Conservation (phyloP, 257 asterid genomes). For the Solanum chiquidenum region DNA sequence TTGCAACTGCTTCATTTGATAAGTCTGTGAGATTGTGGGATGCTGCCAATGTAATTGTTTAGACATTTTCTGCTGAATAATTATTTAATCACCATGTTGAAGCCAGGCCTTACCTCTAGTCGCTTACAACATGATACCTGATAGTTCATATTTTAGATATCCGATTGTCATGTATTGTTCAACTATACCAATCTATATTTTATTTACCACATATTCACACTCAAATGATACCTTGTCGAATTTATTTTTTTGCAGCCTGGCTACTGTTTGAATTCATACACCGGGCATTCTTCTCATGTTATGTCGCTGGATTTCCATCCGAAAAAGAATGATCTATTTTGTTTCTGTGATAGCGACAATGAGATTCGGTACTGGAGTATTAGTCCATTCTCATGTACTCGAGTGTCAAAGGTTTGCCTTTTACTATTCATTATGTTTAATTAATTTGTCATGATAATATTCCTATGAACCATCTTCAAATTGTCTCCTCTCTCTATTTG, state of each 20-base stretch:
- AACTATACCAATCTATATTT: not conserved
- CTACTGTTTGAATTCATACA: slow-evolving; percentile 71
- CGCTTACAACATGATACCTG: not conserved
- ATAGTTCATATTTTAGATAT: not conserved
- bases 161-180: not conserved
- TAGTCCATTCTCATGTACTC: slow-evolving; percentile 55
- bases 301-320: slow-evolving; percentile 96
- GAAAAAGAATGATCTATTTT: slow-evolving; percentile 80
- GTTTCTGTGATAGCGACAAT: slow-evolving; percentile 73
- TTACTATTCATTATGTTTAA: not conserved
- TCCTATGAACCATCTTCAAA: not conserved
- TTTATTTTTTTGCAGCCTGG: slow-evolving; percentile 57
- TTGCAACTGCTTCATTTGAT: slow-evolving; percentile 84
- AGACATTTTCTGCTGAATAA: slow-evolving; percentile 7
- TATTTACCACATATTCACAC: not conserved
- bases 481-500: slow-evolving; percentile 3
- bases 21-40: slow-evolving; percentile 94
- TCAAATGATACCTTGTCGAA: not conserved
- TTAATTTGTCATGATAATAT: not conserved
- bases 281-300: slow-evolving; percentile 66
- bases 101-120: not conserved
- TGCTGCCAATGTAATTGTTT: slow-evolving; percentile 68
- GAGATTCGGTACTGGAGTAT: slow-evolving; percentile 77
- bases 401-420: slow-evolving; percentile 58
- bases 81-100: not conserved